Evolutionary conservation across 176 grass and related monocot species (phyloP).

Genomic region (Triticum turgidum): DNA sequence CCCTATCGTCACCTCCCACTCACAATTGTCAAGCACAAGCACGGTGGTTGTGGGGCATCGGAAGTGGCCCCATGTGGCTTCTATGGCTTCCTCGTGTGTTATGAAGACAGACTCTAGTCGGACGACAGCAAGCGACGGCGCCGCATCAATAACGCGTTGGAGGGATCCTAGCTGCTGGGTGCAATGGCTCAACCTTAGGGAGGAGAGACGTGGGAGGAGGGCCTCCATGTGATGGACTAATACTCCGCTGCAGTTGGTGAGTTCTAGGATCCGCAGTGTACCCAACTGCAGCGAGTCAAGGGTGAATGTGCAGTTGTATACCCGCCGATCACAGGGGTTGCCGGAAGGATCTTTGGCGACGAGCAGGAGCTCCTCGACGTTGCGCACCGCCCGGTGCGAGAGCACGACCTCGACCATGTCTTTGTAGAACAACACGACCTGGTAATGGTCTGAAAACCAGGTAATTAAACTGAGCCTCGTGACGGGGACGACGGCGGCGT

Average conservation of each 20-base stretch:
- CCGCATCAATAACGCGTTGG: not conserved
- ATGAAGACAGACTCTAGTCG: not conserved
- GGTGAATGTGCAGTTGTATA: too few species aligned
- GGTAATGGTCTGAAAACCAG: too few species aligned
- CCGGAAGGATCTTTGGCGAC: too few species aligned
- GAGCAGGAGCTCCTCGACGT: not conserved
- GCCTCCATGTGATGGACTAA: not conserved
- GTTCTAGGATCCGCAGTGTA: too few species aligned
- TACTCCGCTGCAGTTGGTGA: too few species aligned
- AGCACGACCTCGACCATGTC: not conserved
- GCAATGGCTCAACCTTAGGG: not conserved
- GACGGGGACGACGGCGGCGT: not conserved
- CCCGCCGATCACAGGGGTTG: not conserved
- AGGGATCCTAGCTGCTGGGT: not conserved
- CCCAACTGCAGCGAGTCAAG: too few species aligned
- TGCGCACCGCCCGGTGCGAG: not conserved
- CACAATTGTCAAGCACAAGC: not conserved
- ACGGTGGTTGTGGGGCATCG: not conserved
- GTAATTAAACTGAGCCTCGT: not conserved
- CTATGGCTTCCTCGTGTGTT: too few species aligned
- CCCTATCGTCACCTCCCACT: too few species aligned
- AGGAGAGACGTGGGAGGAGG: not conserved
- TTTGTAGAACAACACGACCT: not conserved
- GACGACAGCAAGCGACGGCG: not conserved
- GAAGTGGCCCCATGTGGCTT: too few species aligned